Evolutionary conservation across 2,329 filamentous ascomycete genomes (phyloP).

Genomic region (Leptographium flavum): DNA sequence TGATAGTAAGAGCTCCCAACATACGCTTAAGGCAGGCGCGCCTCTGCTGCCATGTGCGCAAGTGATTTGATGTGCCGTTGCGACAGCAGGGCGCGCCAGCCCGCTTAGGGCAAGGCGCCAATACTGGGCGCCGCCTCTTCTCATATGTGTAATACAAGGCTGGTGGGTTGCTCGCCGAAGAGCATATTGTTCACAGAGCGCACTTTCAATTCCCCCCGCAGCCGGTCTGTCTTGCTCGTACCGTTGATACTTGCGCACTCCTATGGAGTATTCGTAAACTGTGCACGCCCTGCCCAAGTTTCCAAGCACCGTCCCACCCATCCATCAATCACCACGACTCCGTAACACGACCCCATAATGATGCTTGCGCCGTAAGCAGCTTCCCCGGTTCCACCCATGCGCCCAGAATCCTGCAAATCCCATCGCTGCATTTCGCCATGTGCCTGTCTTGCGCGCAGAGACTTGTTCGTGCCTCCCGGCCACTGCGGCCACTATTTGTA

Average conservation of each 20-base stretch:
- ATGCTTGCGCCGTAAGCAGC: neutral
- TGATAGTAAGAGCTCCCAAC: too few relatives aligned
- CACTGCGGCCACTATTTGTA: neutral
- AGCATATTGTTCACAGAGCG: too few relatives aligned
- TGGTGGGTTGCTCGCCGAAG: neutral
- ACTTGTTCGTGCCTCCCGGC: neutral
- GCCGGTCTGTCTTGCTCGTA: too few relatives aligned
- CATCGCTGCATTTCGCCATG: conserved; percentile 9
- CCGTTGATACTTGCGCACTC: too few relatives aligned
- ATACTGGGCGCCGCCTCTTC: too few relatives aligned
- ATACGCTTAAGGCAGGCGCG: too few relatives aligned
- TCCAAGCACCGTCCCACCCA: too few relatives aligned
- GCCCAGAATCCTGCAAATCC: conserved; percentile 9
- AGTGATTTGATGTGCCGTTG: conserved; percentile 6
- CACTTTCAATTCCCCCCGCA: too few relatives aligned
- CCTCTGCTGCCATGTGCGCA: conserved; percentile 3
- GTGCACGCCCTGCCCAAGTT: too few relatives aligned
- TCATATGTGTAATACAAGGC: neutral
- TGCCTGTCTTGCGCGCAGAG: conserved; percentile 6
- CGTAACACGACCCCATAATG: neutral
- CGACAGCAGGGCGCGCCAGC: neutral
- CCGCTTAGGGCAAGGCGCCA: neutral
- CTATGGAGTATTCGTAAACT: too few relatives aligned
- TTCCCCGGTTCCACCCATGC: neutral
- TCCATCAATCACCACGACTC: too few relatives aligned